These are phyloP conservation scores for Phenoliferia sp. DNA, from an alignment of 1,284 basidiomycete genomes.

Conservation along the genomic window DNA sequence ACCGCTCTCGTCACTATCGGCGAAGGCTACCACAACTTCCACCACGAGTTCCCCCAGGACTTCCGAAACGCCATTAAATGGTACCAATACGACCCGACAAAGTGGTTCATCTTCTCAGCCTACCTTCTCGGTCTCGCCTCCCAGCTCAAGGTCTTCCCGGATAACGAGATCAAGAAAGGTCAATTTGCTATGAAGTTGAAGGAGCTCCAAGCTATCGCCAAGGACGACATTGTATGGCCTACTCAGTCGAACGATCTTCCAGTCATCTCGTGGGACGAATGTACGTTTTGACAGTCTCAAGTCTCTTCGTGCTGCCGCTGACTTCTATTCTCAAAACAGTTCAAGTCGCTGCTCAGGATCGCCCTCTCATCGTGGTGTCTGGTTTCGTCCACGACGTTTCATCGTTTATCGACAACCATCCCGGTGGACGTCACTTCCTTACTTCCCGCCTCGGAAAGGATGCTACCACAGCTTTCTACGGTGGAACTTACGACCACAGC, in stretches of 20 bases:
- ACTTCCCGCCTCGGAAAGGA: slow-evolving; percentile 67
- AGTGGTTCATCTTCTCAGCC: slow-evolving; percentile 80
- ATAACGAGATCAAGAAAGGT: slow-evolving; percentile 88
- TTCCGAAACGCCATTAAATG: slow-evolving; percentile 88
- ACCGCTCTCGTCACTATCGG: slow-evolving; percentile 84
- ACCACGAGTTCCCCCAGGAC: slow-evolving; percentile 50
- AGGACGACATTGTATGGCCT: slow-evolving; percentile 69
- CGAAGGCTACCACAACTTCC: slow-evolving; percentile 92
- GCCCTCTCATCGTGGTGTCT: slow-evolving; percentile 72
- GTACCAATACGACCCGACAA: slow-evolving; percentile 68
- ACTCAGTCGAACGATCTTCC: slow-evolving; percentile 64
- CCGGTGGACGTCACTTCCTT: slow-evolving; percentile 67
- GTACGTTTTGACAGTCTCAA: slow-evolving; percentile 47
- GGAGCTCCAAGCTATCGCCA: slow-evolving; percentile 66
- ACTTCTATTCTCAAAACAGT: slow-evolving; percentile 44
- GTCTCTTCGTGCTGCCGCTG: slow-evolving; percentile 7
- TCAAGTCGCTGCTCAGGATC: slow-evolving; percentile 67
- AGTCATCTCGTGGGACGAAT: slow-evolving; percentile 79
- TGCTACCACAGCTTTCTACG: slow-evolving; percentile 87
- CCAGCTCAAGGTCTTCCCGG: slow-evolving; percentile 86
- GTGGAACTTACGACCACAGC: slow-evolving; percentile 80
- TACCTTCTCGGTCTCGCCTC: slow-evolving; percentile 67
- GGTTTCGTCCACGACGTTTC: slow-evolving; percentile 89
- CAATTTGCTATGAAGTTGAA: slow-evolving; percentile 90
- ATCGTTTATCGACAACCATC: slow-evolving; percentile 83